Evolutionary conservation across 768 basidiomycete species (phyloP).

Genomic region (Trametopsis cervina): DNA sequence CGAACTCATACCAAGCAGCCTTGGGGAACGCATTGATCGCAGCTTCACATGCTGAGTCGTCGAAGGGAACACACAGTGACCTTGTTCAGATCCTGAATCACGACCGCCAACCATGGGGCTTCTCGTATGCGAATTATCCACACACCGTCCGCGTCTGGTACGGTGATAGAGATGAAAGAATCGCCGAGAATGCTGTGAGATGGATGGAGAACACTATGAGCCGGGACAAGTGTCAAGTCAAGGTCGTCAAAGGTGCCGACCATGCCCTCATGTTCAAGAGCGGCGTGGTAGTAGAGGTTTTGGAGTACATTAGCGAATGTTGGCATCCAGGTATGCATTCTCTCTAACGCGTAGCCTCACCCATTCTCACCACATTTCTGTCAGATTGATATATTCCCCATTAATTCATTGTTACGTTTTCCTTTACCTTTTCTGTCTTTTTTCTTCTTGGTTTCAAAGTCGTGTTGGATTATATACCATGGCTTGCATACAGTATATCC

Average conservation of each 20-base stretch:
- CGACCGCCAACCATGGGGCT: constrained; percentile 84
- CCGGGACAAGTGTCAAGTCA: constrained; percentile 64
- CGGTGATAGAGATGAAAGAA: constrained; percentile 90
- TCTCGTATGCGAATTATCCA: constrained; percentile 76
- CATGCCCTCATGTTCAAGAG: constrained; percentile 93
- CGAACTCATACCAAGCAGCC: constrained; percentile 51
- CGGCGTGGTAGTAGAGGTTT: constrained; percentile 76
- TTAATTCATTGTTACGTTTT: constrained; percentile 1
- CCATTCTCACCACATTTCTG: neutral
- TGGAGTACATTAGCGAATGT: constrained; percentile 58
- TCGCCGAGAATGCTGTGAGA: constrained; percentile 81
- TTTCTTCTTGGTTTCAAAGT: constrained; percentile 15
- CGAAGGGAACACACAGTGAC: constrained; percentile 87
- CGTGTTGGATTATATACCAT: constrained; percentile 27
- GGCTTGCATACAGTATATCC: constrained; percentile 14
- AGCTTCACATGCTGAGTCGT: constrained; percentile 92
- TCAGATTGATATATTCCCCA: neutral
- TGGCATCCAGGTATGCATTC: constrained; percentile 24
- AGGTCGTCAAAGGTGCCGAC: constrained; percentile 82
- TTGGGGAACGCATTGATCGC: constrained; percentile 89
- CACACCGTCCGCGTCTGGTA: constrained; percentile 84
- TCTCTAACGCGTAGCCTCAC: neutral
- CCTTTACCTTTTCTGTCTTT: constrained; percentile 2
- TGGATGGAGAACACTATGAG: constrained; percentile 91
- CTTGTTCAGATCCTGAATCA: constrained; percentile 89